Base-by-base conservation (phyloP, 352 stramenopile species). In the Thalassiosira exigua region DNA sequence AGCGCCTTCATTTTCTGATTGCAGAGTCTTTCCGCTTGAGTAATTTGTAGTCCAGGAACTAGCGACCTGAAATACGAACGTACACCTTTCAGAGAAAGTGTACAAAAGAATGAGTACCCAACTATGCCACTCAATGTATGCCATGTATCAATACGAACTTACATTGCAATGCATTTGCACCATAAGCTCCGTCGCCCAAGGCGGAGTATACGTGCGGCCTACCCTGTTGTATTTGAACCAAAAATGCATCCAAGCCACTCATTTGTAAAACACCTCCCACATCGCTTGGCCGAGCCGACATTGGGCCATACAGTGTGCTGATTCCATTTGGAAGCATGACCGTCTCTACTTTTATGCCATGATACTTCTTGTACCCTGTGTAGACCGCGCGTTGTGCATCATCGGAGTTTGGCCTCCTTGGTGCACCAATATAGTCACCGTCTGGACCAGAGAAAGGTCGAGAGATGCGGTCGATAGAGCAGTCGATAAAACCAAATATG, bases 401-500 rank as follows among this genome's bases (percentile, higher is more conserved):
- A 39, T 32, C 4, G 24, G 69, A 73, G 22, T 53, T 3, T 14
- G 2, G 4, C 32, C 59, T 59, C 4, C 70, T 21, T 33, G 39
- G 24, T 33, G 70, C 58, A 48, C 76, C 76, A 17, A 33, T 26
- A 44, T 75, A 81, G 48, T 85, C 64, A 17, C 70, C 76, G 9
- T 14, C 39, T n/a, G 76, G 76, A n/a, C 76, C 76, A 64, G 69
- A 84, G 50, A 73, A 76, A 41, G 76, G 53, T 11, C n/a, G 27
- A 27, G 24, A 21, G 1, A 59, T 53, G 42, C 12, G 5, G 52
- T 77, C 32, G 51, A 79, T 78, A 14, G 62, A 69, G 72, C 30
- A 41, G 68, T 85, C 76, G 29, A 81, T 75, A 21, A 81, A 85
- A 9, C 56, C 61, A 68, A 78, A 81, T 44, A 85, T 73, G 56